phyloP scores from a whole-genome alignment of 116 monocot species.

The Iris pallida region DNA sequence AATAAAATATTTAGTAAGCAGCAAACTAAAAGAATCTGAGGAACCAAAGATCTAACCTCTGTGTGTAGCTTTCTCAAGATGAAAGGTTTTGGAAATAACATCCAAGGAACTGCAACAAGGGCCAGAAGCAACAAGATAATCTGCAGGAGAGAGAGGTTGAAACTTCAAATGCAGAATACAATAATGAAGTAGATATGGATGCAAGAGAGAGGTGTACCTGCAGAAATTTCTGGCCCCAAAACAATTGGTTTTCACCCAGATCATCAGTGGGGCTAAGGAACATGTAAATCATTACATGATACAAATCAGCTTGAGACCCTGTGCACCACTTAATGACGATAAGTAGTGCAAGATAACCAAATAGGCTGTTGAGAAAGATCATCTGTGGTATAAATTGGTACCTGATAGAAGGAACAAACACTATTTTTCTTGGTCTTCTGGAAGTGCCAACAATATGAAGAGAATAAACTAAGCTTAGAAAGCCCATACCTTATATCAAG shows the following conservation, averaged over 20 bases:
- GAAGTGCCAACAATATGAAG: conserved; percentile 8
- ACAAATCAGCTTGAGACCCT: conserved; percentile 94
- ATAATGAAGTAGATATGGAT: background rate
- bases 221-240: conserved; percentile 84
- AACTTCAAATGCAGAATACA: conserved; percentile 9
- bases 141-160: conserved; percentile 28
- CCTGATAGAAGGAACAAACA: conserved; percentile 43
- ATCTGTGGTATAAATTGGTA: conserved; percentile 96
- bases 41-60: conserved; percentile 46
- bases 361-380: conserved; percentile 97
- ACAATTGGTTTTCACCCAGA: conserved; percentile 91
- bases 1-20: background rate
- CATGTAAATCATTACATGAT: conserved; percentile 99
- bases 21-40: background rate
- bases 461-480: conserved; percentile 1
- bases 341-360: conserved; percentile 93
- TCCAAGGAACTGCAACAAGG: conserved; percentile 92
- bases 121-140: conserved; percentile 82
- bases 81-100: conserved; percentile 96
- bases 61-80: conserved; percentile 78
- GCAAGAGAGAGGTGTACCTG: conserved; percentile 50
- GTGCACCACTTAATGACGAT: conserved; percentile 97
- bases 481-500: conserved; percentile 72
- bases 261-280: conserved; percentile 84
- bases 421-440: conserved; percentile 3